These are phyloP conservation scores for Carpinus viminea DNA, from an alignment of 306 rosid species.

Conservation along the genomic window DNA sequence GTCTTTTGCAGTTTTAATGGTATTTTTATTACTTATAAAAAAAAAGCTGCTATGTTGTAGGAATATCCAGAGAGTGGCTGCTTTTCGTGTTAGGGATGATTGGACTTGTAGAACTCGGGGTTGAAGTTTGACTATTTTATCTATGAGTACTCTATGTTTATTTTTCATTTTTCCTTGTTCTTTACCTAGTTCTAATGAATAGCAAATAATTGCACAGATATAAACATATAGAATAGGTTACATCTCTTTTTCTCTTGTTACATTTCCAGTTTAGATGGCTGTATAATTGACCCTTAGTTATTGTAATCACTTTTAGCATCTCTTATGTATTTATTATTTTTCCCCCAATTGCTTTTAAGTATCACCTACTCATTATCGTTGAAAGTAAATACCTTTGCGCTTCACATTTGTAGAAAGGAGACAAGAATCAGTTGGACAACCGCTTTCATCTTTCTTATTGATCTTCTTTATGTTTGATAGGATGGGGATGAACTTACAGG, in stretches of 20 bases:
- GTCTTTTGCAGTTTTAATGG: too few species aligned
- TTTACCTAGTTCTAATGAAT: background rate
- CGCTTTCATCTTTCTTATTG: constrained; percentile 16
- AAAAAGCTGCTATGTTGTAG: background rate
- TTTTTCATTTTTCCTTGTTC: background rate
- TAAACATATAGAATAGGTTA: background rate
- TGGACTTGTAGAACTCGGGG: background rate
- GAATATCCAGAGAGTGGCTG: background rate
- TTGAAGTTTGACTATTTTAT: background rate
- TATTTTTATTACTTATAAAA: too few species aligned
- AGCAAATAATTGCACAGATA: background rate
- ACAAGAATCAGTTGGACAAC: constrained; percentile 2
- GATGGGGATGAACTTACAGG: constrained; percentile 98
- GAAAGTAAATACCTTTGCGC: constrained; percentile 1
- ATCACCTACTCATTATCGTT: background rate
- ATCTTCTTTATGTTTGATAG: constrained; percentile 47
- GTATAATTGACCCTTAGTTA: background rate
- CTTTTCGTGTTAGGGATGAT: background rate
- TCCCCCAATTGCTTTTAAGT: background rate
- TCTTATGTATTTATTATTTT: background rate
- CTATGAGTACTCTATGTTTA: background rate
- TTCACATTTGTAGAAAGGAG: constrained; percentile 20
- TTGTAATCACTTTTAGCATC: background rate
- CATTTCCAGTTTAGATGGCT: background rate
- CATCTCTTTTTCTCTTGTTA: background rate